These are phyloP conservation scores for Plasmodiophora brassicae DNA, from an alignment of 208 protist genomes.

Conservation along the genomic window DNA sequence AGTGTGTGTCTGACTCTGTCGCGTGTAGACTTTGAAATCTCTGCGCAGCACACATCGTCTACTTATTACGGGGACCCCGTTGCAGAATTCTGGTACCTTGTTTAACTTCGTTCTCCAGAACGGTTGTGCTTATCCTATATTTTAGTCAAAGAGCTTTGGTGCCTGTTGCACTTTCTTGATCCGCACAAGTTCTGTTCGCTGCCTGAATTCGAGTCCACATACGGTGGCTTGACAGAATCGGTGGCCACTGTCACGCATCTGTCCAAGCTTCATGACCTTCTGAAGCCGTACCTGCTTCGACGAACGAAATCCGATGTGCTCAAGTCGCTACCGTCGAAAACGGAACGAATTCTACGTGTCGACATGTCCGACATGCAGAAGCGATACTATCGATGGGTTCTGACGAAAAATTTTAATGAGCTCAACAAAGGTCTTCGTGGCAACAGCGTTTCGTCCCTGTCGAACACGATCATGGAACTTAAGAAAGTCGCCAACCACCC, in stretches of 20 bases:
- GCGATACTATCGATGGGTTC: slow-evolving; percentile 67
- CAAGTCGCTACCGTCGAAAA: slow-evolving; percentile 25
- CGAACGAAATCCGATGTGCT: slow-evolving; percentile 86
- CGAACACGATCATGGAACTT: slow-evolving; percentile 63
- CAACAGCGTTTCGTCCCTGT: slow-evolving; percentile 38
- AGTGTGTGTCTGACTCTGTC: no score
- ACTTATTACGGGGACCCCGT: slow-evolving; percentile 90
- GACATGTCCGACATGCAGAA: slow-evolving; percentile 64
- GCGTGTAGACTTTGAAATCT: slow-evolving; percentile 5
- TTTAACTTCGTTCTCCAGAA: not conserved
- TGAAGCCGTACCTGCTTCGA: slow-evolving; percentile 70
- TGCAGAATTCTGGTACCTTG: slow-evolving; percentile 85
- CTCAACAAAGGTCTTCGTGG: slow-evolving; percentile 45
- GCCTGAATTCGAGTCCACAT: slow-evolving; percentile 77
- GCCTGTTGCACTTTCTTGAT: slow-evolving; percentile 92
- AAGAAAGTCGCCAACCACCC: slow-evolving; percentile 87
- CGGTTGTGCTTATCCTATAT: not conserved
- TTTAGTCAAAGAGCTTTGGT: slow-evolving; percentile 89
- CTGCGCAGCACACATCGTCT: slow-evolving; percentile 50
- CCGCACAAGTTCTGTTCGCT: slow-evolving; percentile 79
- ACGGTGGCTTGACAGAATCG: not conserved
- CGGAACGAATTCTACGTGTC: slow-evolving; percentile 63
- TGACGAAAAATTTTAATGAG: slow-evolving; percentile 66
- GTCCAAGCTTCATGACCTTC: slow-evolving; percentile 44
- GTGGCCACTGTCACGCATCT: not conserved